Conservation (phyloP, 2,329 filamentous ascomycete species). For the Aspergillus neoniger region DNA sequence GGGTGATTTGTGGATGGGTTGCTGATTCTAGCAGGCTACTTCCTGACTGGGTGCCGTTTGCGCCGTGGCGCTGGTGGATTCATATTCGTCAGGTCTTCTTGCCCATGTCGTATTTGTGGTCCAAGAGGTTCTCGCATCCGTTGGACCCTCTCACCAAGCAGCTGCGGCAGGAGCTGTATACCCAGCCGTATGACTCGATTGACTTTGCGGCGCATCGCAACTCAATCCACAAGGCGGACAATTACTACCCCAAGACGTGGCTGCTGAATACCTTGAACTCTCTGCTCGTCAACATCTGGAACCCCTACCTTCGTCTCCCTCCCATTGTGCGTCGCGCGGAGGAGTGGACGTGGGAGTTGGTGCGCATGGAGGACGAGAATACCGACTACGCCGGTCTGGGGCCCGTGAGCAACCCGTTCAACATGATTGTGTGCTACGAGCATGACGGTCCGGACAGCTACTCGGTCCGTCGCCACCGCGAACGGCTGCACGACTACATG, state of each 20-base stretch:
- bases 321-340: conserved; percentile 71
- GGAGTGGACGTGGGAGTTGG: conserved; percentile 76
- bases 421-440: conserved; percentile 82
- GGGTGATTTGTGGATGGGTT: background rate
- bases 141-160: conserved; percentile 71
- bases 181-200: conserved; percentile 74
- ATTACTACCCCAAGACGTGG: conserved; percentile 91
- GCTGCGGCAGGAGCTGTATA: conserved; percentile 79
- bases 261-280: conserved; percentile 78
- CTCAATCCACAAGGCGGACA: conserved; percentile 74
- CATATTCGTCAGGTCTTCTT: conserved; percentile 97
- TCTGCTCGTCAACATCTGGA: conserved; percentile 76
- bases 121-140: conserved; percentile 75
- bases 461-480: conserved; percentile 73
- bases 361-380: conserved; percentile 90
- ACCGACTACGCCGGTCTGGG: conserved; percentile 84
- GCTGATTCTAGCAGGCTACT: conserved; percentile 56
- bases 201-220: conserved; percentile 78
- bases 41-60: conserved; percentile 85
- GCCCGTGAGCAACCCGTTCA: conserved; percentile 88
- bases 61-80: conserved; percentile 96
- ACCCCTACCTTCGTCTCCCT: conserved; percentile 70
- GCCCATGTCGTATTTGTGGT: conserved; percentile 88
- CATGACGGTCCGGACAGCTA: conserved; percentile 74
- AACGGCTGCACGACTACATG: conserved; percentile 80